phyloP scores from a whole-genome alignment of 1,284 basidiomycete species.

The Cryptococcus sp. region DNA sequence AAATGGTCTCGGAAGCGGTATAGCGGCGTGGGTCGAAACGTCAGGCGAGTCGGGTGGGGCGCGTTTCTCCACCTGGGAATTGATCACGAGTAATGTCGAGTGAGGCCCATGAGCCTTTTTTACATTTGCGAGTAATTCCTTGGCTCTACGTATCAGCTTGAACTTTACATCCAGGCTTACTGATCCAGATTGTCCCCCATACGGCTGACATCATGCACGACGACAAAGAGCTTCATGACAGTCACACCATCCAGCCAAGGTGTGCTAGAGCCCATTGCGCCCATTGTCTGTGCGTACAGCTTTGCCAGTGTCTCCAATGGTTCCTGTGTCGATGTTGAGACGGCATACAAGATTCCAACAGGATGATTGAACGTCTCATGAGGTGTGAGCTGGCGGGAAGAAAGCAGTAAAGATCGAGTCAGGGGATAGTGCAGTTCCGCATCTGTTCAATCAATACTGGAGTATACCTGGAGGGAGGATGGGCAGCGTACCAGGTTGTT shows the following conservation, averaged over 20 bases:
- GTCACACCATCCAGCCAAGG: constrained; percentile 42
- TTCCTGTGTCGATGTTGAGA: constrained; percentile 41
- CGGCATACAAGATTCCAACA: constrained; percentile 42
- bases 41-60: constrained; percentile 21
- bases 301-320: constrained; percentile 36
- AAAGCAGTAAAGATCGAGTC: constrained; percentile 42
- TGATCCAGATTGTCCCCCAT: constrained; percentile 32
- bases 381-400: constrained; percentile 39
- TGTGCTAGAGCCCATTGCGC: constrained; percentile 28
- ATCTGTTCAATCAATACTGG: constrained; percentile 18
- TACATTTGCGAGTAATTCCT: constrained; percentile 37
- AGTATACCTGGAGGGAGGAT: background rate
- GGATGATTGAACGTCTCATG: constrained; percentile 50
- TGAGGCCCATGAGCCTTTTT: constrained; percentile 48
- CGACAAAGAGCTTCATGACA: constrained; percentile 44
- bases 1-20: constrained; percentile 29
- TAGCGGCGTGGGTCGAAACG: constrained; percentile 24
- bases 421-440: constrained; percentile 44
- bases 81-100: constrained; percentile 45
- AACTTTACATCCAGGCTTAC: constrained; percentile 16
- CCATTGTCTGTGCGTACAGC: constrained; percentile 29
- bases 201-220: constrained; percentile 45
- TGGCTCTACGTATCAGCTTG: constrained; percentile 22
- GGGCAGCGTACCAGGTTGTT: constrained; percentile 24
- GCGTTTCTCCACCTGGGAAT: constrained; percentile 25